These are phyloP conservation scores for Lathyrus aphaca DNA, from an alignment of 306 rosid genomes.

Conservation along the genomic window DNA sequence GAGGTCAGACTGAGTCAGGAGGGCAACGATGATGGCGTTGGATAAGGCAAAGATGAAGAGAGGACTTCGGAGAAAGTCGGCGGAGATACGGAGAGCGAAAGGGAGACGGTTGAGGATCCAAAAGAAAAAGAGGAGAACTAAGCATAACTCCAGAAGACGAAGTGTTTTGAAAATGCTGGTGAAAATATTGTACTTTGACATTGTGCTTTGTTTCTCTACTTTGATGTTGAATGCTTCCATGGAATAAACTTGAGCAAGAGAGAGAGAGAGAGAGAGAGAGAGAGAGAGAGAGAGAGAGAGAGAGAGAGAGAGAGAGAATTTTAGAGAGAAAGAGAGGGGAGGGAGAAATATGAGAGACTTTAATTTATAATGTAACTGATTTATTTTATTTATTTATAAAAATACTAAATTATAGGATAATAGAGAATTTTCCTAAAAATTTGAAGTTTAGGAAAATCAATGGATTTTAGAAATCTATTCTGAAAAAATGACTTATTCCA, in stretches of 20 bases:
- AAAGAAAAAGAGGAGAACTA: slow-evolving; percentile 45
- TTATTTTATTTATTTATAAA: not conserved
- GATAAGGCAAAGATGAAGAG: slow-evolving; percentile 71
- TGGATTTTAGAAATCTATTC: too few species aligned
- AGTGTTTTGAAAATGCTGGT: slow-evolving; percentile 47
- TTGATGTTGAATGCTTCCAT: slow-evolving; percentile 52
- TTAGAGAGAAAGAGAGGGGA: slow-evolving; percentile 13
- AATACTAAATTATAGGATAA: not conserved
- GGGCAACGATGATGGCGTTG: slow-evolving; percentile 68
- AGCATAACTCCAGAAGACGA: slow-evolving; percentile 52
- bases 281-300: not conserved
- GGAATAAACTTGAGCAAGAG: not conserved
- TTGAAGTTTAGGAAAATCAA: not conserved
- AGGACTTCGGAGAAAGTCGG: slow-evolving; percentile 53
- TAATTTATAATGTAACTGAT: not conserved
- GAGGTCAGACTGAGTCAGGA: slow-evolving; percentile 54
- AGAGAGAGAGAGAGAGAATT: not conserved
- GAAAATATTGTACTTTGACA: slow-evolving; percentile 41
- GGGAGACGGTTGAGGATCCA: slow-evolving; percentile 73
- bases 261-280: not conserved
- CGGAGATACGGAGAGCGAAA: slow-evolving; percentile 51
- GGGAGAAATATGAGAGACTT: not conserved
- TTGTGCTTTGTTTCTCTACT: slow-evolving; percentile 36
- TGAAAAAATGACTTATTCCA: slow-evolving; percentile 34
- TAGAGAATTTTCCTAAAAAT: not conserved